Evolutionary conservation across 306 rosid species (phyloP).

Genomic region (Sophora flavescens): DNA sequence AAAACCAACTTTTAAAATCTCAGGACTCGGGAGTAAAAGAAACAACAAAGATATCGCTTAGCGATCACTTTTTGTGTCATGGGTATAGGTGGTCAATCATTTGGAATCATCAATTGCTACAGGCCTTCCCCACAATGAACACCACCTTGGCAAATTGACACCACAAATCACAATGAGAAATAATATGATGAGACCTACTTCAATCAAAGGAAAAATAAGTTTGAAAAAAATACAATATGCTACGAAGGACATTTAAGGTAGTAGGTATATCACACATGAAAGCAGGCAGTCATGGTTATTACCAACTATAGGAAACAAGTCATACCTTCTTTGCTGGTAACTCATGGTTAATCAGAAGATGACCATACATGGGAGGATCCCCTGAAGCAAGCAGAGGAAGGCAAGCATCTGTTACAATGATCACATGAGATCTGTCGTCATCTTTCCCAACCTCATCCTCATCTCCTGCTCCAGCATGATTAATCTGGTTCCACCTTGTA

Average conservation of each 20-base stretch:
- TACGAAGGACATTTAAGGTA: neutral
- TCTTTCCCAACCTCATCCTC: slow-evolving; percentile 56
- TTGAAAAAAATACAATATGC: neutral
- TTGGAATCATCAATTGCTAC: neutral
- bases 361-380: slow-evolving; percentile 73
- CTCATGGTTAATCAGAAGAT: slow-evolving; percentile 82
- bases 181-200: neutral
- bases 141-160: slow-evolving; percentile 3
- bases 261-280: neutral
- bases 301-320: neutral
- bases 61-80: slow-evolving; percentile 1
- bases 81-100: neutral
- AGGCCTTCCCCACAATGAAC: slow-evolving; percentile 17
- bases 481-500: slow-evolving; percentile 62
- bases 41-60: slow-evolving; percentile 15
- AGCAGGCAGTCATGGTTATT: neutral
- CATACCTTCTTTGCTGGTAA: slow-evolving; percentile 82
- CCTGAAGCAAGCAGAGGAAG: slow-evolving; percentile 87
- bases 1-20: slow-evolving; percentile 4
- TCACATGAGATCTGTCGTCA: slow-evolving; percentile 73
- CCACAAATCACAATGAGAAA: slow-evolving; percentile 1
- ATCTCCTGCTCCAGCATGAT: slow-evolving; percentile 52
- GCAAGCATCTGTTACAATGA: slow-evolving; percentile 88
- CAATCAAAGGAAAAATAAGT: neutral
- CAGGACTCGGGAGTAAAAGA: slow-evolving; percentile 20